Percentiles rank a stretch among this genome's conserved stretches.
These are phyloP conservation scores for Clarireedia sp. DNA, from an alignment of 2,329 filamentous ascomycete species.

Conservation along the genomic window DNA sequence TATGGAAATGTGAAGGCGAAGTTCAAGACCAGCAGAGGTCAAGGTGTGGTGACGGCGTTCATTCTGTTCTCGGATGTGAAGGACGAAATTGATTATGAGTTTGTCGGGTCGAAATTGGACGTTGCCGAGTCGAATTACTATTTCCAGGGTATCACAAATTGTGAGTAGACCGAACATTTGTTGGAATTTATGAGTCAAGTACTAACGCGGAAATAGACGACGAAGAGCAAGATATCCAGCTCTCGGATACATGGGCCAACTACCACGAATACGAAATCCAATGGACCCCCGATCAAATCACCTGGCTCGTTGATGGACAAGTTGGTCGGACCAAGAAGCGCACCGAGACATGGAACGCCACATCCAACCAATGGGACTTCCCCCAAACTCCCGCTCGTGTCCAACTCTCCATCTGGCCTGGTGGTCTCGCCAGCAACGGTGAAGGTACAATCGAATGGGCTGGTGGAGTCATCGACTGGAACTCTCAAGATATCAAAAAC, in stretches of 20 bases:
- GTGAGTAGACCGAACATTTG: constrained; percentile 43
- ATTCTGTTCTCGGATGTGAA: constrained; percentile 93
- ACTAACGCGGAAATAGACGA: constrained; percentile 47
- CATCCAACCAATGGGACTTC: constrained; percentile 72
- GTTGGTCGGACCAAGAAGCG: constrained; percentile 67
- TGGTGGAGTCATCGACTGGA: constrained; percentile 84
- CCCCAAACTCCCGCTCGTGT: constrained; percentile 88
- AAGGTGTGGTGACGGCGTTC: constrained; percentile 93
- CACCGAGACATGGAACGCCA: constrained; percentile 77
- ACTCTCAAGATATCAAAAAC: constrained; percentile 67
- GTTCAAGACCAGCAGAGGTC: constrained; percentile 75
- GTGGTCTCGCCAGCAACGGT: constrained; percentile 69
- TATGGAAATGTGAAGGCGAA: constrained; percentile 86
- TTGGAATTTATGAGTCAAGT: constrained; percentile 1
- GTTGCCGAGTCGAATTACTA: constrained; percentile 93
- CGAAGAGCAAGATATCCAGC: constrained; percentile 64
- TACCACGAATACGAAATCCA: constrained; percentile 89
- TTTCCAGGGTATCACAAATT: constrained; percentile 86
- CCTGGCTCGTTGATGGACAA: constrained; percentile 80
- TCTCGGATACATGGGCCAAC: constrained; percentile 64
- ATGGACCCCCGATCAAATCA: constrained; percentile 81
- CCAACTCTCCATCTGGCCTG: constrained; percentile 94
- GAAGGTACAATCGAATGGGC: constrained; percentile 86
- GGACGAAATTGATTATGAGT: constrained; percentile 98
- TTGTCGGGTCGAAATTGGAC: constrained; percentile 69